Evolutionary conservation across 2,329 filamentous ascomycete species (phyloP).

Genomic region (Juglanconis sp.): DNA sequence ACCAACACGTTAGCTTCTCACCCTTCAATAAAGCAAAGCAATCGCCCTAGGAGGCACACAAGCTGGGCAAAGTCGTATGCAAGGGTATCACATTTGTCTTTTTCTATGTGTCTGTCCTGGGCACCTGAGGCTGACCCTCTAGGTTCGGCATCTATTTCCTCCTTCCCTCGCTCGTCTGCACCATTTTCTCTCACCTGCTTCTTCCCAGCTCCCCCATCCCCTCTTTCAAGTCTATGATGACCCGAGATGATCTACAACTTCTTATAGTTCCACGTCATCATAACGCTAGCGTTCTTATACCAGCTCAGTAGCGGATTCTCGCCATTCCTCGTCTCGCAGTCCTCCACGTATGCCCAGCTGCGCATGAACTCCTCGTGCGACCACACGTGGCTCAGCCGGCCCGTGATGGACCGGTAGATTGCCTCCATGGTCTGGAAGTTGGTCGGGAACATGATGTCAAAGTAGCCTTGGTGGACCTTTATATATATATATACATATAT

Average conservation of each 20-base stretch:
- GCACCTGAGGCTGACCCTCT: too few species aligned
- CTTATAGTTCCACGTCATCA: constrained; percentile 59
- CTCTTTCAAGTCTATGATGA: too few species aligned
- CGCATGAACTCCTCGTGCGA: constrained; percentile 89
- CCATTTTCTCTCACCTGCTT: too few species aligned
- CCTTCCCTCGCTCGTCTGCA: too few species aligned
- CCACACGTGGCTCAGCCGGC: constrained; percentile 80
- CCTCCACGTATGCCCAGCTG: constrained; percentile 84
- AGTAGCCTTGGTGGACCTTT: constrained; percentile 95
- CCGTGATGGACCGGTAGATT: constrained; percentile 89
- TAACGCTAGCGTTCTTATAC: constrained; percentile 93
- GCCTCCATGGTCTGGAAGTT: constrained; percentile 89
- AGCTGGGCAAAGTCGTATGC: too few species aligned
- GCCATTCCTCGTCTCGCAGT: constrained; percentile 82
- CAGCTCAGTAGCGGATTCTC: constrained; percentile 91
- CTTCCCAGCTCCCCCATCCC: too few species aligned
- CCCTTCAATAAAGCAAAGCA: too few species aligned
- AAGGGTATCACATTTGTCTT: too few species aligned
- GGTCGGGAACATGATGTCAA: constrained; percentile 97
- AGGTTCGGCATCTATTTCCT: too few species aligned
- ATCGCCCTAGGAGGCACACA: too few species aligned
- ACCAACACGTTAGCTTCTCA: too few species aligned
- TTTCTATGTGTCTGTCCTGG: too few species aligned
- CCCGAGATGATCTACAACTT: constrained; percentile 2
- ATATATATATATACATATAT: background rate